Percentiles rank a stretch among this genome's conserved stretches.
These are phyloP conservation scores for Incumbomyces delicatus DNA, from an alignment of 2,329 filamentous ascomycete species.

Conservation along the genomic window DNA sequence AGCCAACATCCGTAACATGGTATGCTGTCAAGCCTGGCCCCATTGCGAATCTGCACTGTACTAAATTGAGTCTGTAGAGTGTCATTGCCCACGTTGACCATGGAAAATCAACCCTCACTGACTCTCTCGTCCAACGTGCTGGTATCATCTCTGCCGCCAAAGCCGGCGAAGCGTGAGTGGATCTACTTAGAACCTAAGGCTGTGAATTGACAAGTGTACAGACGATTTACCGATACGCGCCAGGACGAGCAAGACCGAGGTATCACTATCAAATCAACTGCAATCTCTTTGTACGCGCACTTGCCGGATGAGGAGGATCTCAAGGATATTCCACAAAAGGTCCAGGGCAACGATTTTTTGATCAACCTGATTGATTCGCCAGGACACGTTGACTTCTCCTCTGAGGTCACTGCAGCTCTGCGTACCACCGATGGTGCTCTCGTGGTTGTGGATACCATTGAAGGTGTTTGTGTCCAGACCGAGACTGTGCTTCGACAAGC, in stretches of 20 bases:
- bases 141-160: constrained; percentile 99
- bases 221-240: constrained; percentile 90
- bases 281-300: constrained; percentile 92
- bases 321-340: constrained; percentile 88
- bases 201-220: constrained; percentile 10
- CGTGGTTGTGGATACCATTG: constrained; percentile 98
- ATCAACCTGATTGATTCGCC: constrained; percentile 99
- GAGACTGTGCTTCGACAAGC: constrained; percentile 99
- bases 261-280: constrained; percentile 99
- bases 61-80: constrained; percentile 3
- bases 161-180: constrained; percentile 66
- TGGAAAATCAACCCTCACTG: constrained; percentile 99
- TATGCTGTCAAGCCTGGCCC: constrained; percentile 64
- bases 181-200: not conserved
- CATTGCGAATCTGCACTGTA: constrained; percentile 2
- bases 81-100: constrained; percentile 62
- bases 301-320: constrained; percentile 74
- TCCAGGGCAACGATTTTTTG: constrained; percentile 91
- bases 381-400: constrained; percentile 99
- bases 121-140: constrained; percentile 96
- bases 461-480: constrained; percentile 99
- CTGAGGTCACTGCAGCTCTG: constrained; percentile 96
- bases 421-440: constrained; percentile 99
- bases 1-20: constrained; percentile 76
- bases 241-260: constrained; percentile 98